Percentiles rank a stretch among this genome's conserved stretches.
Conservation (phyloP, 1,139 yeast species). For the Nadsonia starkeyi-henricii region DNA sequence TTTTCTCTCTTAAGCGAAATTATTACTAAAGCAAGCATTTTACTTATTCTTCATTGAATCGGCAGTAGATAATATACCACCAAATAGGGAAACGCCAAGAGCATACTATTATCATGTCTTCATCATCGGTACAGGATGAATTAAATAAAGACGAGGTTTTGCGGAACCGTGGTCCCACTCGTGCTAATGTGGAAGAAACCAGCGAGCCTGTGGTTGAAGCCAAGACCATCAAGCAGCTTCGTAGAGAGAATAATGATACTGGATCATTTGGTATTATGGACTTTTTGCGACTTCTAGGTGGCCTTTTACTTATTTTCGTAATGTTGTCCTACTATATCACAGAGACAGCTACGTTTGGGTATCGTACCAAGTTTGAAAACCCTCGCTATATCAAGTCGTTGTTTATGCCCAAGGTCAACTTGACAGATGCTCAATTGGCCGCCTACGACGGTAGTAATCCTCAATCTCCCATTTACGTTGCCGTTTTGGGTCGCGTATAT, state of each 20-base stretch:
- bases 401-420: slow-evolving; percentile 16
- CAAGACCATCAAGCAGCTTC: background rate
- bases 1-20: no score
- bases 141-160: no score
- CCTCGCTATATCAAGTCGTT: slow-evolving; percentile 28
- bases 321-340: slow-evolving; percentile 26
- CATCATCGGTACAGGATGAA: no score
- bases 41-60: no score
- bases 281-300: slow-evolving; percentile 32
- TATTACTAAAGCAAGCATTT: no score
- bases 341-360: slow-evolving; percentile 26
- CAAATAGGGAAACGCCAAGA: no score
- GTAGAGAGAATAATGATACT: background rate
- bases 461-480: slow-evolving; percentile 45
- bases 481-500: slow-evolving; percentile 51
- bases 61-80: no score
- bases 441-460: slow-evolving; percentile 40
- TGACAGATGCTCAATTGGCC: slow-evolving; percentile 37
- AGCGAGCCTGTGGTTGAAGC: no score
- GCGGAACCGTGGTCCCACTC: no score
- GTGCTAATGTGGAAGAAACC: no score
- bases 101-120: no score
- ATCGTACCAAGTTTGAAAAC: slow-evolving; percentile 39
- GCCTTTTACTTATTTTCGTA: slow-evolving; percentile 35
- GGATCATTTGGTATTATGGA: slow-evolving; percentile 19